phyloP scores from a whole-genome alignment of 2,329 filamentous ascomycete genomes.

The Colletotrichum eremochloae region DNA sequence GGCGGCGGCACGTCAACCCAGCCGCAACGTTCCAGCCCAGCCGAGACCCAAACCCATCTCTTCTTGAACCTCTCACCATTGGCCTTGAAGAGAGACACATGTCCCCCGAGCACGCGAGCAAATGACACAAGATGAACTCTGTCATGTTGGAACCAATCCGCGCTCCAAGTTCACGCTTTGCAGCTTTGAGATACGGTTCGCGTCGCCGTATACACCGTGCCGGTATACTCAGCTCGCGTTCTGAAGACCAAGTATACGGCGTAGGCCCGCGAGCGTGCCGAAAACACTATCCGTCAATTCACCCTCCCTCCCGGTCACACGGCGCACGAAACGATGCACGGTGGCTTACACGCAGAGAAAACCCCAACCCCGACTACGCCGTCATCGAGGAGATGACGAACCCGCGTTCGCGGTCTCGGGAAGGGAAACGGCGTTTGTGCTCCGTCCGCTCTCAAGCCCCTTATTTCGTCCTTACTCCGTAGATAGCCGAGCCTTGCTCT shows the following conservation, averaged over 20 bases:
- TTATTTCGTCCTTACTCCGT: background rate
- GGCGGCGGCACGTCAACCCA: background rate
- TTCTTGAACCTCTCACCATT: background rate
- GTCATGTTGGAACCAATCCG: background rate
- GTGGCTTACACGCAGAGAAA: conserved; percentile 10
- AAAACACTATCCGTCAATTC: background rate
- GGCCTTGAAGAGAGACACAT: background rate
- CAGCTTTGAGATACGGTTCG: background rate
- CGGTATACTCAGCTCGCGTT: background rate
- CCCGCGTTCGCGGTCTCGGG: background rate
- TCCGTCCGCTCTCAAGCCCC: background rate
- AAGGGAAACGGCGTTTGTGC: background rate
- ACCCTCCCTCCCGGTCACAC: background rate
- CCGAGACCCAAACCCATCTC: conserved; percentile 1
- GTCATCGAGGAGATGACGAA: background rate
- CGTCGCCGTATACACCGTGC: background rate
- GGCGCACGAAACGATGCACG: background rate
- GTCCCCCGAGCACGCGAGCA: background rate
- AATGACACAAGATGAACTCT: background rate
- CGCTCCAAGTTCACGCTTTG: background rate
- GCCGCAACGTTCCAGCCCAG: background rate
- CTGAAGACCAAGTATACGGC: background rate
- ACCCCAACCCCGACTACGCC: background rate
- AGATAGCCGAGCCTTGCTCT: background rate
- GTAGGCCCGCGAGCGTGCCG: background rate